Evolutionary conservation across 2,329 filamentous ascomycete species (phyloP), one percentile per base, ranked within the genome.

Genomic region (Orbilia javanica): DNA sequence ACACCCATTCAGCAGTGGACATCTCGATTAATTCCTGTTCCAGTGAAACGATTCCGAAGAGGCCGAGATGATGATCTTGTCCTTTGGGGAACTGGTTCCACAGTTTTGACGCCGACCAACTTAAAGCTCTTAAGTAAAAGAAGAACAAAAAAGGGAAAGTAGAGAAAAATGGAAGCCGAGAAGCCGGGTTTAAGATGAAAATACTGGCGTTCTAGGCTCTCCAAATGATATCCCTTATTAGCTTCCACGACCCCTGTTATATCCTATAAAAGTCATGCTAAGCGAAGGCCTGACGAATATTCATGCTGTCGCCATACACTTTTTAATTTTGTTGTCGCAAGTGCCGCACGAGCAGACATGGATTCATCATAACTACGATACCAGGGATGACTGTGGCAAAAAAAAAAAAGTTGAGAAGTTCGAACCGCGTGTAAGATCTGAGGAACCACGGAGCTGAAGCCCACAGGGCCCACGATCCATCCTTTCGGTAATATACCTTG

Each of bases 241-340:
- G 52, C 22, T 34, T 11, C 5, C 7, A 36, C 1, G 0, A 4
- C 34, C 55, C 55, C 34, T 42, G 34, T 60, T 11, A 18, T 42
- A 60, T 42, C 55, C 55, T 8, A 60, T 25, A 39, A 22, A 27
- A 42, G 55, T 42, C 34, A 60, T 42, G 18, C 3, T 60, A 60
- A 60, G 55, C 55, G 55, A 60, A 20, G 55, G 29, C 52, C 52
- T 36, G n/a, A 20, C 25, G 25, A 22, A 6, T 29, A 36, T 15
- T 34, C 27, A 57, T n/a, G 29, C 29, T 36, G 7, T 13, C 29
- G 52, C 31, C 8, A 29, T 36, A 7, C 52, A 8, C 52, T 20
- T 57, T 57, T 11, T 39, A 60, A 60, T 20, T 2, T 25, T 27
- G 5, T n/a, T 42, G 55, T 60, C 20, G 20, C 34, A 39, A 27